Conservation (phyloP, 1,284 basidiomycete species). For the Abortiporus biennis region DNA sequence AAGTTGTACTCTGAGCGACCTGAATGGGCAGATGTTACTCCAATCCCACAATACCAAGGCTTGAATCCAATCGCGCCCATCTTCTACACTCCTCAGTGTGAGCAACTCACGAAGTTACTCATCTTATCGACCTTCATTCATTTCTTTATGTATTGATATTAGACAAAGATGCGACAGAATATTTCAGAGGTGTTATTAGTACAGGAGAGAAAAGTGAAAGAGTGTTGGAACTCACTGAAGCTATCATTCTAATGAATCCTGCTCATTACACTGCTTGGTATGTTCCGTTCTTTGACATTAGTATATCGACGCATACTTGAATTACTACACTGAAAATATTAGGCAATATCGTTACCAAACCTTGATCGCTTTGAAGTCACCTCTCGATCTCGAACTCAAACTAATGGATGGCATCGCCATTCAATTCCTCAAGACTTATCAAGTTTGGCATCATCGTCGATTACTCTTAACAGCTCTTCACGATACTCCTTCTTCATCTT, state of each 20-base stretch:
- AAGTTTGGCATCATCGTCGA: constrained; percentile 96
- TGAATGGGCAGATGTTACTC: constrained; percentile 77
- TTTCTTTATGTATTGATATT: constrained; percentile 1
- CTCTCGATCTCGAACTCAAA: constrained; percentile 70
- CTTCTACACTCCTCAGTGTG: constrained; percentile 83
- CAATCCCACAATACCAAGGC: constrained; percentile 78
- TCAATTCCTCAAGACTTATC: constrained; percentile 86
- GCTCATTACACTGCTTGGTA: constrained; percentile 95
- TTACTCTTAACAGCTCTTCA: constrained; percentile 62
- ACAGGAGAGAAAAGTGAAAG: constrained; percentile 72
- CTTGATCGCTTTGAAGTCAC: constrained; percentile 57
- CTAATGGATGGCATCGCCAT: constrained; percentile 84
- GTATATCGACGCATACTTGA: constrained; percentile 4
- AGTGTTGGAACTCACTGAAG: constrained; percentile 81
- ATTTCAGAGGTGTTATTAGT: constrained; percentile 81
- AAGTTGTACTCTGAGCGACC: constrained; percentile 53
- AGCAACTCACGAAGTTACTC: constrained; percentile 27
- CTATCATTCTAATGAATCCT: constrained; percentile 82
- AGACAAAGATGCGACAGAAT: constrained; percentile 92
- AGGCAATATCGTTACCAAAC: constrained; percentile 94
- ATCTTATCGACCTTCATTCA: neutral
- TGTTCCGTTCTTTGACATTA: constrained; percentile 15
- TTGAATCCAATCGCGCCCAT: constrained; percentile 81
- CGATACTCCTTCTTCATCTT: neutral
- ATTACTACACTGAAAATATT: too few relatives aligned